Conservation (phyloP, 1,284 basidiomycete species). For the Ustilago esculenta region DNA sequence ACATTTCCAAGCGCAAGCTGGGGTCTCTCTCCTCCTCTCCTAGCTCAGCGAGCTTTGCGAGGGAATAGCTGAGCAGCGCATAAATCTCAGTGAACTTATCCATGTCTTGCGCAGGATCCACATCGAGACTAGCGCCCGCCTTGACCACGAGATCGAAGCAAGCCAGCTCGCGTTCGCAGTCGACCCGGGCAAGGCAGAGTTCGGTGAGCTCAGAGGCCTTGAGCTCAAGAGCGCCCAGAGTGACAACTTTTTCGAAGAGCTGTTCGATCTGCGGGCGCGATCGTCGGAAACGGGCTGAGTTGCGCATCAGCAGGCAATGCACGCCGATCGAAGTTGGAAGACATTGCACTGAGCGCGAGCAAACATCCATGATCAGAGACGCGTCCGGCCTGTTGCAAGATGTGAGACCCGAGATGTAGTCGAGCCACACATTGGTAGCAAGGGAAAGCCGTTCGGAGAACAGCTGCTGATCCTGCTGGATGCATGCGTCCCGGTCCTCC, state of each 20-base stretch:
- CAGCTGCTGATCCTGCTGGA: slow-evolving; percentile 33
- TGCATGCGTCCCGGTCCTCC: slow-evolving; percentile 10
- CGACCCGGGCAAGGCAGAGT: slow-evolving; percentile 57
- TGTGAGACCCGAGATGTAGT: slow-evolving; percentile 43
- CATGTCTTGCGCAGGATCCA: slow-evolving; percentile 42
- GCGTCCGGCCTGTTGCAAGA: slow-evolving; percentile 25
- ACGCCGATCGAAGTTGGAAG: slow-evolving; percentile 47
- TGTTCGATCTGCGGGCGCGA: slow-evolving; percentile 52
- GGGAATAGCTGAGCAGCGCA: slow-evolving; percentile 46
- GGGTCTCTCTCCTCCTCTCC: slow-evolving; percentile 28
- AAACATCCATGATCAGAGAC: slow-evolving; percentile 41
- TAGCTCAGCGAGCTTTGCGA: slow-evolving; percentile 30
- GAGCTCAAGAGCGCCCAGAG: slow-evolving; percentile 23
- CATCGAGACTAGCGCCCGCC: slow-evolving; percentile 21
- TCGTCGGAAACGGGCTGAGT: slow-evolving; percentile 38
- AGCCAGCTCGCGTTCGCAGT: slow-evolving; percentile 57
- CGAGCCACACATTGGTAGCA: slow-evolving; percentile 57
- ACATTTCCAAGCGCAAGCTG: slow-evolving; percentile 37
- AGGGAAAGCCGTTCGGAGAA: slow-evolving; percentile 20
- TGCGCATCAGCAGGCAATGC: slow-evolving; percentile 52
- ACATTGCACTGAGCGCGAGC: slow-evolving; percentile 33
- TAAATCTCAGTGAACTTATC: slow-evolving; percentile 61
- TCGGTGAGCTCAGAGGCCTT: slow-evolving; percentile 41
- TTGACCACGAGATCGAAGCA: slow-evolving; percentile 33
- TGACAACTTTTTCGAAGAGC: slow-evolving; percentile 37